Base-by-base conservation (phyloP, 1,139 yeast genomes). In the Geotrichum phurueaensis region DNA sequence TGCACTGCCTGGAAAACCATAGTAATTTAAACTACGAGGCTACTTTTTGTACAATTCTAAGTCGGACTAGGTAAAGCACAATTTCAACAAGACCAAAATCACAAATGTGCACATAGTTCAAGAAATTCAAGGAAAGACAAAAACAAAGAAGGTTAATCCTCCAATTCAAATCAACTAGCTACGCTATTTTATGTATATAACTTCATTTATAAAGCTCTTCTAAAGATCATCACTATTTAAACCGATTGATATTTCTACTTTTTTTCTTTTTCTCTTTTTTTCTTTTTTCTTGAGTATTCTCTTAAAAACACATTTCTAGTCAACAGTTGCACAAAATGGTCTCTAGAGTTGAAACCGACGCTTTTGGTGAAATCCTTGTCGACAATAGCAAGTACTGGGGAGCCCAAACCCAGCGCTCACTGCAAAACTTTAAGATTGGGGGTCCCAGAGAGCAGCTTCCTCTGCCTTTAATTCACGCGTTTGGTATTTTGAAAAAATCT, bases 331-430 rank as follows among this genome's bases (percentile, higher is more conserved):
- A n/a, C 9, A 39, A 12, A 39, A 39, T 39, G 47, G 5, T 22
- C 18, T 39, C 47, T 68, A 86, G 98, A 79, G 83, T 82, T 64
- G 99, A 94, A 76, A 82, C 91, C 62, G 99, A 94, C 76, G 97
- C 98, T 58, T 94, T 94, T 72, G 99, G 99, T 68, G 96, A 89
- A 72, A 87, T 94, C 70, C 89, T 88, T 72, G 98, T 92, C 59
- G 96, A 91, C 63, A 78, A 83, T 63, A 81, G 87, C 71, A 86
- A 84, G 73, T 92, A 92, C 80, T 92, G 96, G 89, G 98, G 99
- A 64, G 98, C 98, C 52, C 99, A 94, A 79, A 94, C 99, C 63
- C 97, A 94, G 75, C 84, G 79, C 60, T 77, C 98, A 15, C 82
- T 85, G 69, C 88, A 86, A 77, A 94, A 94, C 81, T 94, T 94